A percentile compares a stretch with the other conserved stretches of the same genome.
Conservation (phyloP, 805 yeast genomes). For the Candida pseudofarinosa region DNA sequence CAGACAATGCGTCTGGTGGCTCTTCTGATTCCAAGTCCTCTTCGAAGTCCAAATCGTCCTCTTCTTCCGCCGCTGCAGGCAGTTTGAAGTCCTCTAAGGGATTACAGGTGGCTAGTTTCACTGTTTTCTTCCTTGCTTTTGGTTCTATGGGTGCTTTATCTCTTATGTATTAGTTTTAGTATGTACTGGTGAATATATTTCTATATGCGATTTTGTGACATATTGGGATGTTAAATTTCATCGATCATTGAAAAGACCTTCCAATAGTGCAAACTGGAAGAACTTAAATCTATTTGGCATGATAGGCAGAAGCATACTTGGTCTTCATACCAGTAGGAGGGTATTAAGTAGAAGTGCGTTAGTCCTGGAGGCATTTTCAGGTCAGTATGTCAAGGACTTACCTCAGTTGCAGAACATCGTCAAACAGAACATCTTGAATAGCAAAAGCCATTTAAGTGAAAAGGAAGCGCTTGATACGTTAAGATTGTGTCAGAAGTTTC, state of each 20-base stretch:
- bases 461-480: conserved; percentile 16
- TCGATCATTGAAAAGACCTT: too few relatives aligned
- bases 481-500: conserved; percentile 19
- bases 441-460: conserved; percentile 2
- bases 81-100: not conserved
- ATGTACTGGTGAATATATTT: not conserved
- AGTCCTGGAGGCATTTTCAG: not conserved
- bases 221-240: not conserved
- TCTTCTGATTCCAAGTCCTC: conserved; percentile 4
- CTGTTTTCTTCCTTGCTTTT: not conserved
- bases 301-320: not conserved
- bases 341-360: not conserved
- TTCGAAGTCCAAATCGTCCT: conserved; percentile 5
- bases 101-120: not conserved
- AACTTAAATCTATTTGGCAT: not conserved
- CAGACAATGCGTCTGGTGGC: conserved; percentile 5
- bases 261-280: too few relatives aligned
- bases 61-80: not conserved
- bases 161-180: not conserved
- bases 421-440: conserved; percentile 4
- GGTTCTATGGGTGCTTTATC: not conserved
- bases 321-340: not conserved
- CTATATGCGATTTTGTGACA: conserved; percentile 1
- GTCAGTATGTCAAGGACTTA: not conserved
- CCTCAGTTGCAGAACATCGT: conserved; percentile 5